phyloP scores from a whole-genome alignment of 2,329 filamentous ascomycete species.

The Fusarium concolor region DNA sequence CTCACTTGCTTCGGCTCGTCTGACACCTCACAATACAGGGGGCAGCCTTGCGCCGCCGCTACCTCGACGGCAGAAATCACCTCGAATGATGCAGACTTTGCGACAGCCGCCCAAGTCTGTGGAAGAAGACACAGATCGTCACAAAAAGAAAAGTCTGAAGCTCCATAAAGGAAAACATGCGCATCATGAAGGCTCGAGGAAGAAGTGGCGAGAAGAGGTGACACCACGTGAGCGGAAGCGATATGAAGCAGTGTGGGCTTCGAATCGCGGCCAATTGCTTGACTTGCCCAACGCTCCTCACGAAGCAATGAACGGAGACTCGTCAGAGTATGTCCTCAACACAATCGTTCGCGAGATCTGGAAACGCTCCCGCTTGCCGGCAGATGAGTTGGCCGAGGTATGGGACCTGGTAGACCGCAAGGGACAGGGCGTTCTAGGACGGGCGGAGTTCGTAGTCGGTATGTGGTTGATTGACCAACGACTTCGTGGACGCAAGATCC shows the following conservation, averaged over 20 bases:
- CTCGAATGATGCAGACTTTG: slow-evolving; percentile 73
- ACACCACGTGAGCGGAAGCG: slow-evolving; percentile 79
- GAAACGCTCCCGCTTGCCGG: slow-evolving; percentile 74
- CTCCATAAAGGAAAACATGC: slow-evolving; percentile 71
- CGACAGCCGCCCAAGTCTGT: slow-evolving; percentile 64
- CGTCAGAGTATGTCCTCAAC: slow-evolving; percentile 69
- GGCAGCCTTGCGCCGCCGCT: slow-evolving; percentile 53
- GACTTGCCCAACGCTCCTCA: slow-evolving; percentile 39
- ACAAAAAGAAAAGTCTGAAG: slow-evolving; percentile 62
- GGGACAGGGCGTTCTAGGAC: slow-evolving; percentile 66
- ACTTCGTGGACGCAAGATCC: slow-evolving; percentile 82
- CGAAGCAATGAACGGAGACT: slow-evolving; percentile 40
- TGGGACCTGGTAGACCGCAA: slow-evolving; percentile 78
- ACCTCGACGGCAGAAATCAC: slow-evolving; percentile 59
- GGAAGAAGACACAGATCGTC: slow-evolving; percentile 66
- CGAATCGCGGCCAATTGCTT: slow-evolving; percentile 74
- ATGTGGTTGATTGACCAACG: slow-evolving; percentile 86
- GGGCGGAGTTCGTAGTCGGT: slow-evolving; percentile 83
- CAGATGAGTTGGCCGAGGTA: slow-evolving; percentile 77
- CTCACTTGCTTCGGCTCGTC: slow-evolving; percentile 74
- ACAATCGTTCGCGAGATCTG: slow-evolving; percentile 81
- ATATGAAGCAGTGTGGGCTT: slow-evolving; percentile 88
- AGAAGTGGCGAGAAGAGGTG: slow-evolving; percentile 81
- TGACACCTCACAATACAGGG: slow-evolving; percentile 56
- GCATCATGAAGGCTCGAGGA: slow-evolving; percentile 80